Percentiles rank a stretch among this genome's conserved stretches.
Conservation (phyloP, 2,329 filamentous ascomycete species). For the Cladobotryum protrusum region DNA sequence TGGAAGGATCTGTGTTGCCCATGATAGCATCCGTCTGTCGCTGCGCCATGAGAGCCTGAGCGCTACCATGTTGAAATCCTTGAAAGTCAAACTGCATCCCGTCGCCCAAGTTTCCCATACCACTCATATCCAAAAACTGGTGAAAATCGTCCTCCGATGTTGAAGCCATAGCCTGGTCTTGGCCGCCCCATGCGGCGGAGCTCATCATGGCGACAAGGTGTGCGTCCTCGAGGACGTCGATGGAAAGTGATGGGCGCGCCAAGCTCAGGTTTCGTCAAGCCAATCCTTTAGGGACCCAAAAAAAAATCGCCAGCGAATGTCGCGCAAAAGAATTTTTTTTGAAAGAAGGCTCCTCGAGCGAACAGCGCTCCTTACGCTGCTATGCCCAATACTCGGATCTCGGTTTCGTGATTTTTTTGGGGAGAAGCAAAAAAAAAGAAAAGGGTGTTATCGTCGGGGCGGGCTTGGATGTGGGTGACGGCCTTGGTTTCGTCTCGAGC, state of each 20-base stretch:
- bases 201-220: constrained; percentile 41
- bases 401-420: too few species aligned
- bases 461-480: too few species aligned
- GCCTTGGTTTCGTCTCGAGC: neutral
- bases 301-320: too few species aligned
- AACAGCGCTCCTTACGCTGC: too few species aligned
- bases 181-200: constrained; percentile 48
- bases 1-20: constrained; percentile 25
- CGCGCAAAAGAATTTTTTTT: too few species aligned
- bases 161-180: constrained; percentile 48
- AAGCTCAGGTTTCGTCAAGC: neutral
- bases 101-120: constrained; percentile 47
- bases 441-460: too few species aligned
- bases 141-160: constrained; percentile 55
- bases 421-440: too few species aligned
- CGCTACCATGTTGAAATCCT: constrained; percentile 40
- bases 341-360: too few species aligned
- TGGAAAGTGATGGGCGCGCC: neutral
- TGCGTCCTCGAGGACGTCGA: neutral
- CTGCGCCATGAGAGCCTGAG: constrained; percentile 26
- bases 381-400: too few species aligned
- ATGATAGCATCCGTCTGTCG: constrained; percentile 32
- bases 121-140: constrained; percentile 57
- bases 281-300: too few species aligned
- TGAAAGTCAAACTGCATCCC: constrained; percentile 55